A percentile compares a stretch with the other conserved stretches of the same genome.
These are phyloP conservation scores for Casaregolazyma lundiana DNA, from an alignment of 1,139 yeast genomes.

Conservation along the genomic window DNA sequence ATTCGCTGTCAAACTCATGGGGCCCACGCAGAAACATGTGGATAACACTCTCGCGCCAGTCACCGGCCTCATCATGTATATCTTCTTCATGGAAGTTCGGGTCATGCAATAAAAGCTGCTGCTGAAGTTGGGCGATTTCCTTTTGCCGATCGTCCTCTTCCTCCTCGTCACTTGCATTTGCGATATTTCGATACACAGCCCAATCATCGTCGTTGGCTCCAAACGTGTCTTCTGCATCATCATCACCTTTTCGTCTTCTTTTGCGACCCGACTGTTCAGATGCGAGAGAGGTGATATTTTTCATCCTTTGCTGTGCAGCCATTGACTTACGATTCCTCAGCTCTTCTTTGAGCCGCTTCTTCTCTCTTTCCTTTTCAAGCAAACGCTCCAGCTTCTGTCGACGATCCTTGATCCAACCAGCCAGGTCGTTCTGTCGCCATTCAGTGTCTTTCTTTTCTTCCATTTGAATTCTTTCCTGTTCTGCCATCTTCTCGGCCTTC, in stretches of 20 bases:
- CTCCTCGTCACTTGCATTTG: slow-evolving; percentile 66
- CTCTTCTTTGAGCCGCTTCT: slow-evolving; percentile 67
- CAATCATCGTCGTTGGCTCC: slow-evolving; percentile 97
- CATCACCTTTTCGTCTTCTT: slow-evolving; percentile 56
- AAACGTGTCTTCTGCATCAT: slow-evolving; percentile 89
- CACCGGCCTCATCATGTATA: slow-evolving; percentile 59
- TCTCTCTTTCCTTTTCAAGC: slow-evolving; percentile 58
- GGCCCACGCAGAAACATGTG: slow-evolving; percentile 92
- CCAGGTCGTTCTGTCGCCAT: slow-evolving; percentile 72
- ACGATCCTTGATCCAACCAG: slow-evolving; percentile 74
- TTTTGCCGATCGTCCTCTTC: slow-evolving; percentile 72
- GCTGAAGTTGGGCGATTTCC: slow-evolving; percentile 62
- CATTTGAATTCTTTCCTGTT: slow-evolving; percentile 44
- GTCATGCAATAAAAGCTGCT: slow-evolving; percentile 70
- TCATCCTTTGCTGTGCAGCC: slow-evolving; percentile 93
- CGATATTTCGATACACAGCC: slow-evolving; percentile 83
- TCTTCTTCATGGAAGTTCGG: slow-evolving; percentile 83
- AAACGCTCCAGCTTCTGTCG: slow-evolving; percentile 56
- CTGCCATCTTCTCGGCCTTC: slow-evolving; percentile 71
- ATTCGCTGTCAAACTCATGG: slow-evolving; percentile 60
- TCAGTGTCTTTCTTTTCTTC: slow-evolving; percentile 53
- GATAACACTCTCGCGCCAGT: slow-evolving; percentile 75
- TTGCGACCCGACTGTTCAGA: slow-evolving; percentile 51
- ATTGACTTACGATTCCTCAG: slow-evolving; percentile 83
- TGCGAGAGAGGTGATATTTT: slow-evolving; percentile 82